These are phyloP conservation scores for Cladophialophora bantiana DNA, from an alignment of 2,329 filamentous ascomycete genomes.

Conservation along the genomic window DNA sequence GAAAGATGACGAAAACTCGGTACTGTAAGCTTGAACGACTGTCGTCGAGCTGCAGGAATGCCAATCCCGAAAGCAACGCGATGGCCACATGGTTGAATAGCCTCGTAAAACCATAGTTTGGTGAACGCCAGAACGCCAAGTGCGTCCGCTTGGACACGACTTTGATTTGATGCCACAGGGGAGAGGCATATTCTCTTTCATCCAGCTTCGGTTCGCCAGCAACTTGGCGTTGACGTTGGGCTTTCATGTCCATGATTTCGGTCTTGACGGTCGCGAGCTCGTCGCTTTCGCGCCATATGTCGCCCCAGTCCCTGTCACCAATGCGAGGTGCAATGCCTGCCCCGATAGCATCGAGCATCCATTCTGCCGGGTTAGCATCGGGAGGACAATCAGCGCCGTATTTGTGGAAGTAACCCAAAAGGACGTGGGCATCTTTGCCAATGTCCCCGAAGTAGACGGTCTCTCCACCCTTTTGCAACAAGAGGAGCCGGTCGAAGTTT, in stretches of 20 bases:
- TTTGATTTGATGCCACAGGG: slow-evolving; percentile 78
- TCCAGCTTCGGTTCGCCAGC: slow-evolving; percentile 53
- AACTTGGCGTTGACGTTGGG: slow-evolving; percentile 61
- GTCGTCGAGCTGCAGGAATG: slow-evolving; percentile 78
- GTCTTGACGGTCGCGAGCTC: slow-evolving; percentile 72
- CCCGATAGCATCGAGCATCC: slow-evolving; percentile 68
- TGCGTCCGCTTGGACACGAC: slow-evolving; percentile 76
- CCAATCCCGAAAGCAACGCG: slow-evolving; percentile 77
- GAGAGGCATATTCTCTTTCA: slow-evolving; percentile 82
- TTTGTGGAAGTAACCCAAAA: slow-evolving; percentile 68
- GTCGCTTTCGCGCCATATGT: slow-evolving; percentile 76
- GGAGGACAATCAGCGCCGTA: slow-evolving; percentile 62
- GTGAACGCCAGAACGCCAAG: slow-evolving; percentile 81
- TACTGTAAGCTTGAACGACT: slow-evolving; percentile 80
- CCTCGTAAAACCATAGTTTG: slow-evolving; percentile 87
- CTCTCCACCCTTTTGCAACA: slow-evolving; percentile 78
- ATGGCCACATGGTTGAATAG: slow-evolving; percentile 85
- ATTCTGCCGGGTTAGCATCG: slow-evolving; percentile 62
- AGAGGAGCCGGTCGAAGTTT: slow-evolving; percentile 81
- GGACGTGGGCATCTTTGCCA: slow-evolving; percentile 72
- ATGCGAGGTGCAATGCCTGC: slow-evolving; percentile 75
- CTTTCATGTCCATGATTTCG: slow-evolving; percentile 71
- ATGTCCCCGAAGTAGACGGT: slow-evolving; percentile 89
- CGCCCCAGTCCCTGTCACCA: slow-evolving; percentile 78
- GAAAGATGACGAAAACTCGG: slow-evolving; percentile 88